Conservation (phyloP, 495 filamentous ascomycete genomes). For the Penicillium chermesinum region DNA sequence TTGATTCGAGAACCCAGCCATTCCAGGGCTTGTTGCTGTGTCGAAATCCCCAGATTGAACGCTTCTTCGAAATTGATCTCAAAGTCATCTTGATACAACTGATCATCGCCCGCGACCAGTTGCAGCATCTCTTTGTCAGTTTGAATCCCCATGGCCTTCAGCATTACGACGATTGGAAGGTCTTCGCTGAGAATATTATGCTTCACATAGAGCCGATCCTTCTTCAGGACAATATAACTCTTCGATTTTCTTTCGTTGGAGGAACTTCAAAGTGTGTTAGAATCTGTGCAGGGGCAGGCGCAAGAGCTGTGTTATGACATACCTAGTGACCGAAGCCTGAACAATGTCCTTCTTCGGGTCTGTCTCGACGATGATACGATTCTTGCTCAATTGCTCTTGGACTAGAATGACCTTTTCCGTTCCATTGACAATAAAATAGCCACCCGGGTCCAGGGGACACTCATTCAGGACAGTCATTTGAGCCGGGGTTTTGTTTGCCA, state of each 20-base stretch:
- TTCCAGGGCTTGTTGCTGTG: conserved; percentile 91
- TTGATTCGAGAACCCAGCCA: conserved; percentile 82
- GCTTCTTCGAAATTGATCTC: conserved; percentile 91
- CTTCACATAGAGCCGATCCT: conserved; percentile 79
- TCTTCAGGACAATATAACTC: conserved; percentile 88
- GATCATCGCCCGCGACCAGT: conserved; percentile 78
- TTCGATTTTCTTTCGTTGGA: conserved; percentile 97
- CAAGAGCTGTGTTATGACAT: not conserved
- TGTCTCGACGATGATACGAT: conserved; percentile 92
- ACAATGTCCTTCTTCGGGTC: conserved; percentile 85
- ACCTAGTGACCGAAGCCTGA: conserved; percentile 91
- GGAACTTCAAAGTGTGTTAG: conserved; percentile 52
- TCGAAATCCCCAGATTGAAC: conserved; percentile 71
- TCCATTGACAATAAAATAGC: conserved; percentile 96
- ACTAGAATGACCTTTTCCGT: conserved; percentile 98
- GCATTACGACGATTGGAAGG: conserved; percentile 82
- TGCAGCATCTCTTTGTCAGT: conserved; percentile 91
- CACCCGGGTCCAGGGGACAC: conserved; percentile 91
- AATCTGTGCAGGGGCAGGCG: not conserved
- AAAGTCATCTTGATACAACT: conserved; percentile 86
- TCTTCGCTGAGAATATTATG: conserved; percentile 92
- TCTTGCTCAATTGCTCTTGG: conserved; percentile 97
- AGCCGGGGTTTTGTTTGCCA: conserved; percentile 70
- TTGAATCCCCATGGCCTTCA: conserved; percentile 91
- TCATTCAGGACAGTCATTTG: conserved; percentile 87